Base-by-base conservation (phyloP, 306 rosid species). In the Ammopiptanthus mongolicus region DNA sequence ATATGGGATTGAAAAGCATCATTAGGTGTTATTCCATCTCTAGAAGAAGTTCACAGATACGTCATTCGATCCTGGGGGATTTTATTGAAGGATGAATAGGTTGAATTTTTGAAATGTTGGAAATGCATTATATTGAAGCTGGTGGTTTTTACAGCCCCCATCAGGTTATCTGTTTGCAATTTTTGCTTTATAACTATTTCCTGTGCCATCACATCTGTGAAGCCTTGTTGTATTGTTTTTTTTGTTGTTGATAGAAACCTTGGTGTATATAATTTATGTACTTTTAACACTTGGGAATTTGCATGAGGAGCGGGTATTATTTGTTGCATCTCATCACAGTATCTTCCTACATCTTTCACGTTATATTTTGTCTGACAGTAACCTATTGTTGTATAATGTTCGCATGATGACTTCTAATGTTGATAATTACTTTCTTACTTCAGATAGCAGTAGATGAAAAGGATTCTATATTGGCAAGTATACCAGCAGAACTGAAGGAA, bases 391-490 rank as follows among this genome's bases (percentile, higher is more conserved):
- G 34, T 69, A 19, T 73, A 12, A 39, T 37, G 22, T 55, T 50
- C 2, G 23, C 47, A 41, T 34, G 17, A 39, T 62, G 61, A 19
- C 53, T 34, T 85, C 10, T 42, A 25, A 65, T 76, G 56, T 60
- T 66, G 23, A 34, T 48, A 9, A 11, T 53, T 57, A 22, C 74
- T 74, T 84, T 66, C 58, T 10, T 65, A 39, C 75, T 65, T 58
- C 75, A 94, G 98, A 89, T 86, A 29, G 96, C 89, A 7, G 75
- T 82, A 31, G 93, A 90, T 71, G 93, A 95, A 78, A 95, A 90
- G 73, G 91, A 90, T 77, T 78, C 87, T 53, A 90, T 95, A 84
- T 75, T 95, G 81, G 87, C 86, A 2, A 87, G 95, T 82, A 50
- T 90, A 77, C 98, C 96, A 60, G 73, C 70, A 13, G 88, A 90